Base-by-base conservation (phyloP, 75 land plant species). In the Isoetes taiwanensis region DNA sequence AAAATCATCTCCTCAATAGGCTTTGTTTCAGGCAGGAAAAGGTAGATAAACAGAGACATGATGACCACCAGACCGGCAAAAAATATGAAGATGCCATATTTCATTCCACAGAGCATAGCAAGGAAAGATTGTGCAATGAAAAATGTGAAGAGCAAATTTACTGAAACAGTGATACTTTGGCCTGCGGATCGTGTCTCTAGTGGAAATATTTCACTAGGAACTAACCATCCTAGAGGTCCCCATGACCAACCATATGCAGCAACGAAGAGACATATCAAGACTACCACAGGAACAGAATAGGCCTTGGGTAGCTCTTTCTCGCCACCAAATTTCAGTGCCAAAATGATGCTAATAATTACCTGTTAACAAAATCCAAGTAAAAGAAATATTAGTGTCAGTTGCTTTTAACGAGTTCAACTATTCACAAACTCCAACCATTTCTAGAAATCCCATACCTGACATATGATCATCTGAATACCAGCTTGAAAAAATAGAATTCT, bases 161-260 rank as follows among this genome's bases (percentile, higher is more conserved):
- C 76, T 28, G 84, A 77, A 8, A 90, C 93, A 10, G 77, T 78
- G 1, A 90, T 27, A 38, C 82, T 73, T 42, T 90, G 97, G 6
- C 94, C 94, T 0, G 94, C 94, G 20, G 97, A 90, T 11, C 97
- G 69, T 3, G 76, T 86, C 58, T 86, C 94, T 40, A 82, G 28
- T 1, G 97, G 87, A 60, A 85, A 83, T 40, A 90, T 67, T 69
- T 90, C 97, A 52, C 84, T 86, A 1, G 94, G 94, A 0, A 90
- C 81, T 23, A 90, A 48, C 97, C 97, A 90, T 1, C 84, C 84
- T 0, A 86, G 72, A 2, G 93, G 93, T 0, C 97, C 97, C 93
- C 97, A 90, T 1, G 93, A 80, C 77, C 94, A 77, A 25, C 84
- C 93, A 56, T 69, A 90, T 0, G 87, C 97, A 3, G 63, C 56